Evolutionary conservation across 2,329 filamentous ascomycete species (phyloP), one percentile per base, ranked within the genome.

Genomic region (Neonectria hederae): DNA sequence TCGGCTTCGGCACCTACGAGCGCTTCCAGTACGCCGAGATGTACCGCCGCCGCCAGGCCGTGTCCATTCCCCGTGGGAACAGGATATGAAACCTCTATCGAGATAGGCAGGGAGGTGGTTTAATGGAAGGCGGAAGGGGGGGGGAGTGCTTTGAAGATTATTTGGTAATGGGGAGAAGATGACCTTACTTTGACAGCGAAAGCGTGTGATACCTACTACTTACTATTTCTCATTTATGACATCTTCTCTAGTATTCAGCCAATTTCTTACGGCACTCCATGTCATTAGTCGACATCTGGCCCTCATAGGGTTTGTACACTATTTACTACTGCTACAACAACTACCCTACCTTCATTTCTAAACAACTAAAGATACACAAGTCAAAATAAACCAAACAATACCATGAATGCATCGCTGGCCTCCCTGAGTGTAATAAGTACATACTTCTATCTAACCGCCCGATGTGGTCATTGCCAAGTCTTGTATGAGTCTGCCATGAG

Each of bases 21-120:
- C 84, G 91, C 59, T 88, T 91, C 62, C 83, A 86, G 74, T 91
- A 90, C 78, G 83, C 88, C 40, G 87, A 91, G 53, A 83, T 86
- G 69, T 92, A 89, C 78, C 80, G 83, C 73, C 81, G 84, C 68
- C 71, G 75, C 38, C 63, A 71, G 49, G 66, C 60, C 32, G 40
- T 69, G 30, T 26, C 65, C 13, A 30, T 68, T 26, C 63, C 69
- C 5, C 66, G 62, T 2, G 55, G 51, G 5, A 59, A 51, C 38
- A 65, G 38, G 24, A 67, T 69, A 68, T 72, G 45, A 67, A 11
- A 11, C 17, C 1, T 17, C n/a, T 13, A 21, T 4, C 1, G n/a
- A 9, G 8, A 19, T 19, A 1, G 9, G 28, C 13, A 9, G 13
- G 4, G 26, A 8, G 32, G 7, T 2, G 28, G 28, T 21, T 21